Evolutionary conservation across 148 eudicot genomes (phyloP).

Genomic region (Silene conica): DNA sequence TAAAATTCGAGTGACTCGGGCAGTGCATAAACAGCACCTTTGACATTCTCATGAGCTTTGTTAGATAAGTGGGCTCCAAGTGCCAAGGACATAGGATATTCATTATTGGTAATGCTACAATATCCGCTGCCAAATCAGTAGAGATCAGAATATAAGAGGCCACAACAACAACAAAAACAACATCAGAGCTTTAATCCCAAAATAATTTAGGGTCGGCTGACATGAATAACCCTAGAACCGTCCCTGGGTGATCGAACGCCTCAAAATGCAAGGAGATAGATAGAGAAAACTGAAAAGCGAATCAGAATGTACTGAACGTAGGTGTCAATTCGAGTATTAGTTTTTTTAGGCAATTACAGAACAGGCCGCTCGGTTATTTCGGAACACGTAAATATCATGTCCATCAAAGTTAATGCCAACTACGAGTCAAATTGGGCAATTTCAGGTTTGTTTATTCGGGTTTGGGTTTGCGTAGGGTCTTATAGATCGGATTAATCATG

Average conservation of each 20-base stretch:
- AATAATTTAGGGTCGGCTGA: no score
- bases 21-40: constrained; percentile 24
- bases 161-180: not conserved
- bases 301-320: no score
- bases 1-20: constrained; percentile 24
- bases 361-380: not conserved
- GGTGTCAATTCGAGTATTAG: no score
- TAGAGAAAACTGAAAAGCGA: no score
- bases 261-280: no score
- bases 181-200: no score
- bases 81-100: constrained; percentile 14
- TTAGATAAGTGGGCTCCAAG: constrained; percentile 34
- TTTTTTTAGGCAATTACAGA: no score
- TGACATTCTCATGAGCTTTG: constrained; percentile 33
- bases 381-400: not conserved
- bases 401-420: not conserved
- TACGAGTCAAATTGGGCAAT: not conserved
- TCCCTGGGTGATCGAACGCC: no score
- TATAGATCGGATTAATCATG: not conserved
- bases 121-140: constrained; percentile 25
- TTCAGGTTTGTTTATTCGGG: not conserved
- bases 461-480: not conserved
- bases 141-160: not conserved
- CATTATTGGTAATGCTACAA: constrained; percentile 19
- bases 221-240: no score